phyloP scores from a whole-genome alignment of 345 rosid genomes.

The Turnera subulata region DNA sequence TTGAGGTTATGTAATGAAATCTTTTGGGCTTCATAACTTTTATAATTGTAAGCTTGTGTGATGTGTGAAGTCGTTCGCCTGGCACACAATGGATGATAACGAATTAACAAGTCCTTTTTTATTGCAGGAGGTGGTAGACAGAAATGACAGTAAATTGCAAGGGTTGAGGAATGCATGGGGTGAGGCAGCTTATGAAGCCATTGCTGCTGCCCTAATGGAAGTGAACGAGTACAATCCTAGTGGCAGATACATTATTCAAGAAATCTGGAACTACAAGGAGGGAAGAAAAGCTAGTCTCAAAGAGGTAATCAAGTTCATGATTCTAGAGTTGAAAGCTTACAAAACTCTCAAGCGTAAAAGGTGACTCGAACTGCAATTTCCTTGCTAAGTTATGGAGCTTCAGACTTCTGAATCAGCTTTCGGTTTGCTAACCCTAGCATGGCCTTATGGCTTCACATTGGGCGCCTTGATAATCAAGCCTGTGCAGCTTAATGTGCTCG shows the following conservation, averaged over 20 bases:
- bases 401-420: too few species aligned
- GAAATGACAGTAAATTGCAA: conserved; percentile 10
- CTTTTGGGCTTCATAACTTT: too few species aligned
- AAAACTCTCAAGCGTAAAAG: conserved; percentile 10
- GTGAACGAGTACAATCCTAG: conserved; percentile 15
- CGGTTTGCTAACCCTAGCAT: too few species aligned
- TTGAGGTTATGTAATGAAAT: too few species aligned
- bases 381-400: too few species aligned
- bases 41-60: background rate
- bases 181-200: conserved; percentile 3
- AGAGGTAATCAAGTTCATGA: conserved; percentile 7
- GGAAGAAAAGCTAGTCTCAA: conserved; percentile 16
- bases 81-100: background rate
- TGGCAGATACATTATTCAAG: conserved; percentile 9
- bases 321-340: conserved; percentile 1
- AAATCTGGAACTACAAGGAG: conserved; percentile 14
- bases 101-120: background rate
- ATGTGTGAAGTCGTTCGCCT: background rate
- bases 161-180: conserved; percentile 9
- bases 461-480: too few species aligned
- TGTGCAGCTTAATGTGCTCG: too few species aligned
- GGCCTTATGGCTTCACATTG: too few species aligned
- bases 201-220: conserved; percentile 12
- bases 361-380: too few species aligned
- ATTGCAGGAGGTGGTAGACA: conserved; percentile 15